Base-by-base conservation (phyloP, 179 eudicot genomes). In the Carnegiea gigantea region DNA sequence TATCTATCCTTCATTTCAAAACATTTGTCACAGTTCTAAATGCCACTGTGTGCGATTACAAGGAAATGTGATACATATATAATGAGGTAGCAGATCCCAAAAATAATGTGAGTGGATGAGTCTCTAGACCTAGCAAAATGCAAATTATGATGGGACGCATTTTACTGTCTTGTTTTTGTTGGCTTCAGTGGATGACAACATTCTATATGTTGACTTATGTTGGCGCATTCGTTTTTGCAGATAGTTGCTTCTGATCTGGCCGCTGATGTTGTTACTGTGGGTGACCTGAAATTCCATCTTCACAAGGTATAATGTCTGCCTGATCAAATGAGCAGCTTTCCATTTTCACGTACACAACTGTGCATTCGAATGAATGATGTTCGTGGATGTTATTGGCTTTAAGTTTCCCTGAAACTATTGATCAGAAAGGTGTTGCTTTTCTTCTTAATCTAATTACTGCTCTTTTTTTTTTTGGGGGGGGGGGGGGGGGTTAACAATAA, bases 181-280 rank as follows among this genome's bases (percentile, higher is more conserved):
- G 23, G 18, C 24, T 60, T 48, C 21, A 15, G 72, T 46, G 12
- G 46, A 73, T 30, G 4, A 74, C 14, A 76, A 20, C 23, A 10
- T 62, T 73, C 24, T 49, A 23, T 14, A 21, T 44, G 57, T 68
- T 70, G 74, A 64, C 51, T 73, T 65, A 36, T n/a, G 7, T 9
- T 68, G 12, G 33, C 54, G 60, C 49, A 72, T 82, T 28, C 80
- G 23, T 73, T 76, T 65, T 33, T 83, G 44, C 92, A 93, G 98
- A 89, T 88, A 88, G 90, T 92, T 57, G 84, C 90, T 36, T 90
- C 96, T 78, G 98, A 92, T 74, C 86, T 93, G 87, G 91, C 90
- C 57, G 83, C 94, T 20, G 98, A 93, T 88, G 90, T 91, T 49
- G 83, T 85, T 30, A 82, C 67, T 65, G 90, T 92, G 54, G 91